Evolutionary conservation across 2,329 filamentous ascomycete species (phyloP), one percentile per base, ranked within the genome.

Genomic region (Helotiales sp.): DNA sequence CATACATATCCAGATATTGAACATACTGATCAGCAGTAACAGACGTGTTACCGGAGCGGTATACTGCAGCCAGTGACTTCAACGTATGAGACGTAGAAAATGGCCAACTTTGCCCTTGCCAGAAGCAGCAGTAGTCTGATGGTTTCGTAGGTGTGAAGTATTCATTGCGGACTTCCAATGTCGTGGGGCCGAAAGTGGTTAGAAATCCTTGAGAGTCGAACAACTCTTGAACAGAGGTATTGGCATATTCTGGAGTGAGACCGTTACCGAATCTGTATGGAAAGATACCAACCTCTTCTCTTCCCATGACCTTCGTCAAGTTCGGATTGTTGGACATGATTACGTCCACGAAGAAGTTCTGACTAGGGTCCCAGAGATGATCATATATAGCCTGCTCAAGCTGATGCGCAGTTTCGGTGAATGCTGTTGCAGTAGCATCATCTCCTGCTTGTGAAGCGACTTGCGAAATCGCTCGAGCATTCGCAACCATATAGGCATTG

Each of bases 101-200:
- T 2, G 76, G 76, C 76, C 76, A 79, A n/a, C 73, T 75, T 60
- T 74, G 74, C 1, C 76, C 76, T 54, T 78, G 71, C 76, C 76
- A 79, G 52, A 70, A 72, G 59, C 75, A 78, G 55, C 75, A 68
- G 34, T 61, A 66, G 6, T 57, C 63, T 13, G 52, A 66, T 29
- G 72, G 72, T 42, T 69, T 73, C 7, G 63, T 64, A n/a, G 66
- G 66, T 58, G 70, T 70, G 61, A 73, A 77, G 66, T 74, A 77
- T 5, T 70, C 70, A 58, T 76, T 73, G 17, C 70, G 68, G 49
- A 72, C 71, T 66, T 77, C 76, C 2, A 76, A 64, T 5, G 76
- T 78, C 5, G 75, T 76, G 12, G 76, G 75, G 0, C 74, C 75
- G 50, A 71, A 78, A 2, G 68, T 63, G 1, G 75, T 64, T 1